phyloP scores from a whole-genome alignment of 1,139 yeast genomes.

The Pichia sp. region DNA sequence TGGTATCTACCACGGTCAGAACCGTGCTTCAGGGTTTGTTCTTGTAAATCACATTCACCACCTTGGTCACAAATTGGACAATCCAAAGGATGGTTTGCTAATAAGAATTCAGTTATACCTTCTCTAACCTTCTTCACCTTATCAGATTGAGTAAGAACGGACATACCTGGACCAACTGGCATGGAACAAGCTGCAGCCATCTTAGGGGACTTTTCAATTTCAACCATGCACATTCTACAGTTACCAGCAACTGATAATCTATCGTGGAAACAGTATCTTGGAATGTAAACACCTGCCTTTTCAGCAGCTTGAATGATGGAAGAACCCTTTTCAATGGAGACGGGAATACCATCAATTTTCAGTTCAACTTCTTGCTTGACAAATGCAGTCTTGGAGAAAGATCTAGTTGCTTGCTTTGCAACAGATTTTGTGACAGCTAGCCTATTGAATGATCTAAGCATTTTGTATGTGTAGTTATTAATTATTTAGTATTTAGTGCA shows the following conservation, averaged over 20 bases:
- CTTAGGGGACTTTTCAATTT: constrained; percentile 85
- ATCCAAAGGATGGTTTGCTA: constrained; percentile 87
- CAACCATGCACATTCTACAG: constrained; percentile 92
- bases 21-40: constrained; percentile 79
- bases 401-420: constrained; percentile 13
- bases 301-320: constrained; percentile 90
- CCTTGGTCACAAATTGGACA: constrained; percentile 95
- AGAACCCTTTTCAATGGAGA: constrained; percentile 77
- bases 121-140: constrained; percentile 82
- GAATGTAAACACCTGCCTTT: constrained; percentile 82
- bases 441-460: constrained; percentile 14
- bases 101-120: constrained; percentile 84
- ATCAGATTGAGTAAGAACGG: constrained; percentile 73
- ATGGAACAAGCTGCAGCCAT: constrained; percentile 88
- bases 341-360: constrained; percentile 72
- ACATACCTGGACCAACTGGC: constrained; percentile 89
- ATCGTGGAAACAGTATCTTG: constrained; percentile 89
- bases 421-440: constrained; percentile 10
- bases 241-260: constrained; percentile 91
- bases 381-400: constrained; percentile 7
- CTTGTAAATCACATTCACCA: constrained; percentile 91
- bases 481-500: too few relatives aligned
- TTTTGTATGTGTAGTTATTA: too few relatives aligned
- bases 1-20: constrained; percentile 80
- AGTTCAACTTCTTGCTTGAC: constrained; percentile 50